Base-by-base conservation (phyloP, 1,139 yeast species). In the Nakaseomyces sp. region DNA sequence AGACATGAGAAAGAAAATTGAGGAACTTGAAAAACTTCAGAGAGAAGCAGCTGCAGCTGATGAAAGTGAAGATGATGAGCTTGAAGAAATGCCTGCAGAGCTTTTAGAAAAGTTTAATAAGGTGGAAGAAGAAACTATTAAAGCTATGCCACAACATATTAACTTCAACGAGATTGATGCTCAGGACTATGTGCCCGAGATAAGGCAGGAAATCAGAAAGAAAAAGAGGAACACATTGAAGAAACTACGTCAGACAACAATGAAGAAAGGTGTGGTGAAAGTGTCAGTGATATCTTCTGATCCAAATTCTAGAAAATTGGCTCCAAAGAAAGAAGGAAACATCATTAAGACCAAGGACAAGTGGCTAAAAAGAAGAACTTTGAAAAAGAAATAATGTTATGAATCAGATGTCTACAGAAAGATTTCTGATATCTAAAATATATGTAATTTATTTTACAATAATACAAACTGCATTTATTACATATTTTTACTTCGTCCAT, bases 341-440 rank as follows among this genome's bases (percentile, higher is more conserved):
- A 65, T 72, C 10, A 58, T 73, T 43, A 66, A 62, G 40, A 64
- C 71, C 25, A 76, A 70, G 56, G 74, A 73, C 43, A 73, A 74
- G 53, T 80, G 86, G 86, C 64, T 80, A 50, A 73, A 71, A 52
- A 72, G 87, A 58, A 77, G 72, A 53, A 65, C 78, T 17, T 60
- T 79, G 44, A 54, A 52, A 18, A 60, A 61, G 40, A 56, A 50
- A 42, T 57, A 49, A 44, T 33, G 29, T 22, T 8, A 17, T 12
- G 4, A 4, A 17, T 24, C 38, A 42, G 16, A 4, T 32, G 7
- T 17, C 15, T 8, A 17, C 24, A n/a, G n/a, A n/a, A n/a, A n/a
- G n/a, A n/a, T n/a, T n/a, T n/a, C n/a, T n/a, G n/a, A n/a, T n/a
- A n/a, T n/a, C n/a, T n/a, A n/a, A n/a, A n/a, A n/a, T n/a, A n/a